A percentile compares a stretch with the other conserved stretches of the same genome.
These are phyloP conservation scores for Auricularia heimuer DNA, from an alignment of 768 basidiomycete genomes.

Conservation along the genomic window DNA sequence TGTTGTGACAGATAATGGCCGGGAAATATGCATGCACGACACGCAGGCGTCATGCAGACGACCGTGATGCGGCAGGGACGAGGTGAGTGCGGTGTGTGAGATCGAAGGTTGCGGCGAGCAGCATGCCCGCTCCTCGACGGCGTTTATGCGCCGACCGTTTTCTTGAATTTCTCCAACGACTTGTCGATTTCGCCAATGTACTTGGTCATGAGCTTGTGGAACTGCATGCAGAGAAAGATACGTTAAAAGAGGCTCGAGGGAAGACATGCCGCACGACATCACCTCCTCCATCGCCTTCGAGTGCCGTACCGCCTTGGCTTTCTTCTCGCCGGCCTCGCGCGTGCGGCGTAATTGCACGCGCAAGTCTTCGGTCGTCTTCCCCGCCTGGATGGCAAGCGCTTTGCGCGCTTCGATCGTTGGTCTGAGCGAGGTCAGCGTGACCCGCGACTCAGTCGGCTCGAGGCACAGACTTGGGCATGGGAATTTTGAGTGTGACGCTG, in stretches of 20 bases:
- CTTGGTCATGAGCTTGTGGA: constrained; percentile 61
- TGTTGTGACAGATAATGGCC: too few relatives aligned
- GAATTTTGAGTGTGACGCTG: constrained; percentile 61
- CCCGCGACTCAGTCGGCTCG: background rate
- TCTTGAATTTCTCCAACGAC: constrained; percentile 35
- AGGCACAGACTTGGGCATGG: constrained; percentile 57
- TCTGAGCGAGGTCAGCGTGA: constrained; percentile 26
- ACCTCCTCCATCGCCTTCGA: constrained; percentile 67
- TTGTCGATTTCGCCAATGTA: constrained; percentile 58
- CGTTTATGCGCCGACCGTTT: constrained; percentile 1
- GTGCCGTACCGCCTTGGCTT: constrained; percentile 58
- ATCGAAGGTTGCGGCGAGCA: too few relatives aligned
- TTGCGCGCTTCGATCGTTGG: constrained; percentile 67
- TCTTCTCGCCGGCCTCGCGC: constrained; percentile 57
- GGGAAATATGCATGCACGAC: too few relatives aligned
- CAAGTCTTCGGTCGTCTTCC: constrained; percentile 62
- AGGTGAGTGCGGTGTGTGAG: too few relatives aligned
- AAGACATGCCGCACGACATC: constrained; percentile 9
- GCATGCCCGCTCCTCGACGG: too few relatives aligned
- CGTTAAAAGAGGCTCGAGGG: too few relatives aligned
- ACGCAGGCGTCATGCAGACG: too few relatives aligned
- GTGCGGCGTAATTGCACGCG: constrained; percentile 66
- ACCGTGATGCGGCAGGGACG: too few relatives aligned
- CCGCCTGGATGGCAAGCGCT: constrained; percentile 43
- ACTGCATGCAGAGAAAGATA: constrained; percentile 30